These are phyloP conservation scores for Phytophthora citricola DNA, from an alignment of 352 stramenopile species.

Conservation along the genomic window DNA sequence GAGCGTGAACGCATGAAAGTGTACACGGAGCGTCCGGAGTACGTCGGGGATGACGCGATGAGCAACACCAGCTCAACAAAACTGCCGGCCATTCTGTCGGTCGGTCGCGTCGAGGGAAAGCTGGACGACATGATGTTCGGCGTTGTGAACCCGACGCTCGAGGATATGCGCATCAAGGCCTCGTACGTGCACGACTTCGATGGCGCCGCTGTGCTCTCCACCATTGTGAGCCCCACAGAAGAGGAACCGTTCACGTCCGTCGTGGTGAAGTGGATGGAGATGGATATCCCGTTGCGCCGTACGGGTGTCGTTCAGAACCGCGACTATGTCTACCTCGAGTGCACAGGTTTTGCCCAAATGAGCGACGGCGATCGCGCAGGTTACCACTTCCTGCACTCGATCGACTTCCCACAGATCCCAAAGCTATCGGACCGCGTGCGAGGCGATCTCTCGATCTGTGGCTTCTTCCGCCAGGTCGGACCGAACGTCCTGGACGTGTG, in stretches of 20 bases:
- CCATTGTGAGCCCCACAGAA: conserved; percentile 31
- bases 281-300: conserved; percentile 37
- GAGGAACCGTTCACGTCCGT: conserved; percentile 37
- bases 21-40: conserved; percentile 39
- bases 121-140: conserved; percentile 51
- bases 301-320: conserved; percentile 53
- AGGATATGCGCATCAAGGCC: conserved; percentile 36
- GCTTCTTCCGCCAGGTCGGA: conserved; percentile 53
- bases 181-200: conserved; percentile 41
- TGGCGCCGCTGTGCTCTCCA: conserved; percentile 35
- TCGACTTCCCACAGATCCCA: conserved; percentile 52
- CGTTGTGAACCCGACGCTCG: conserved; percentile 37
- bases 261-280: conserved; percentile 49
- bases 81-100: conserved; percentile 37
- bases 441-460: conserved; percentile 54
- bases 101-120: conserved; percentile 34
- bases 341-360: conserved; percentile 47
- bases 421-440: conserved; percentile 43
- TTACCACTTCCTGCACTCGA: conserved; percentile 69
- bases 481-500: conserved; percentile 58
- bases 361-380: conserved; percentile 55
- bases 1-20: conserved; percentile 42
- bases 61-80: conserved; percentile 26
- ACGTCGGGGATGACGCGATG: conserved; percentile 25
- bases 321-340: conserved; percentile 67